Conservation (phyloP, 768 basidiomycete genomes). For the Phaeotremella fagi region DNA sequence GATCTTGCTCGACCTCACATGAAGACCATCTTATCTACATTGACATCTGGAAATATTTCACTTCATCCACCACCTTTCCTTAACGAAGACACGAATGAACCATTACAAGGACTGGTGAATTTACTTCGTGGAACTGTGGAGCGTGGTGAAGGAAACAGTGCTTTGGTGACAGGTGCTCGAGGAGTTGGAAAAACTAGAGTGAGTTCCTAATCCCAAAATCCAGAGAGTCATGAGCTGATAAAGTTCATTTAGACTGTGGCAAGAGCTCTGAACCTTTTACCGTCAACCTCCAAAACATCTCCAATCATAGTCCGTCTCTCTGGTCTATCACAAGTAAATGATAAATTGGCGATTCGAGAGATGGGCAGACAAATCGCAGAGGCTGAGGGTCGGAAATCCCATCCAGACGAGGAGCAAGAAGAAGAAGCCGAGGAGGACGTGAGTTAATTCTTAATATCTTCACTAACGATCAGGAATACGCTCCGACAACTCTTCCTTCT, state of each 20-base stretch:
- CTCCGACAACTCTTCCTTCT: slow-evolving; percentile 60
- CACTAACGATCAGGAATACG: slow-evolving; percentile 31
- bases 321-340: slow-evolving; percentile 77
- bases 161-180: slow-evolving; percentile 74
- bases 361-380: slow-evolving; percentile 72
- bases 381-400: slow-evolving; percentile 55
- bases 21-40: slow-evolving; percentile 13
- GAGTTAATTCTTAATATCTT: slow-evolving; percentile 14
- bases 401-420: slow-evolving; percentile 48
- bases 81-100: slow-evolving; percentile 47
- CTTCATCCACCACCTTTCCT: slow-evolving; percentile 21
- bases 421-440: slow-evolving; percentile 42
- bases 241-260: slow-evolving; percentile 13
- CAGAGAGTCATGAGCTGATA: not conserved
- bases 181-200: slow-evolving; percentile 83
- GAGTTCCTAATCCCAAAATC: slow-evolving; percentile 26
- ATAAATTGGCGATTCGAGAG: slow-evolving; percentile 84
- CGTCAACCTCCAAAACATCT: slow-evolving; percentile 17
- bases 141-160: slow-evolving; percentile 89
- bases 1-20: slow-evolving; percentile 14
- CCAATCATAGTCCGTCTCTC: slow-evolving; percentile 77
- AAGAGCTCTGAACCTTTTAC: slow-evolving; percentile 34
- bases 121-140: slow-evolving; percentile 68
- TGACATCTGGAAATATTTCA: slow-evolving; percentile 11
- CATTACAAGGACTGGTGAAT: slow-evolving; percentile 58